Conservation (phyloP, 352 stramenopile genomes). For the Globisporangium spiculum region DNA sequence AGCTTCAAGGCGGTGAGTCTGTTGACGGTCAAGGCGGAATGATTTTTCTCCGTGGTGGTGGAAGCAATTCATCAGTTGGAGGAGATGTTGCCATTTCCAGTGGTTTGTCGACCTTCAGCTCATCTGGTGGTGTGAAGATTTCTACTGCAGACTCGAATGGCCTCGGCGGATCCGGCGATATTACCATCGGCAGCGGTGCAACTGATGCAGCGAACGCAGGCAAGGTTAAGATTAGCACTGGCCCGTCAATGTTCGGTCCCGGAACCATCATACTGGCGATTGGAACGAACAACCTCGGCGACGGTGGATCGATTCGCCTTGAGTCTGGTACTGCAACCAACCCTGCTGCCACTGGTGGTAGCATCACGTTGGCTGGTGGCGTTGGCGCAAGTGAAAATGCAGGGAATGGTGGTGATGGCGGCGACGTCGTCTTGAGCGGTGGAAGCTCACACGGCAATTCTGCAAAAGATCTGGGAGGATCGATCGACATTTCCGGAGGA, state of each 20-base stretch:
- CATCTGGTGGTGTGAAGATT: slow-evolving; percentile 43
- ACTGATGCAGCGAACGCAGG: slow-evolving; percentile 38
- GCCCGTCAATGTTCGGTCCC: slow-evolving; percentile 32
- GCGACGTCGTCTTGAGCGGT: slow-evolving; percentile 41
- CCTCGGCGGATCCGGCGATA: slow-evolving; percentile 38
- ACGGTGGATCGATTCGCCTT: slow-evolving; percentile 53
- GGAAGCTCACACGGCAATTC: slow-evolving; percentile 54
- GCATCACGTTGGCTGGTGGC: slow-evolving; percentile 42
- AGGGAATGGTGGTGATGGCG: slow-evolving; percentile 69
- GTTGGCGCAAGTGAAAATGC: slow-evolving; percentile 62
- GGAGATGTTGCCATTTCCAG: slow-evolving; percentile 36
- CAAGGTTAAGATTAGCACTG: slow-evolving; percentile 43
- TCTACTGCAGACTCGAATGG: slow-evolving; percentile 32
- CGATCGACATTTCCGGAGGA: slow-evolving; percentile 47
- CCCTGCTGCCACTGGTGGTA: slow-evolving; percentile 48
- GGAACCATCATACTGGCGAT: slow-evolving; percentile 41
- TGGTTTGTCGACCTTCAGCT: slow-evolving; percentile 40
- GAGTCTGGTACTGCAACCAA: slow-evolving; percentile 46
- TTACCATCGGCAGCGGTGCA: slow-evolving; percentile 34
- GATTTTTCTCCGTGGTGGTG: slow-evolving; percentile 32
- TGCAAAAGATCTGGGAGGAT: slow-evolving; percentile 50
- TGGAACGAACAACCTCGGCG: slow-evolving; percentile 37
- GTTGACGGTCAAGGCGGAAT: slow-evolving; percentile 35
- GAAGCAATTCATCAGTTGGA: slow-evolving; percentile 42
- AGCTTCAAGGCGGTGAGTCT: slow-evolving; percentile 34